Base-by-base conservation (phyloP, 202 grass and related monocot genomes). In the Dendrocalamus latiflorus region DNA sequence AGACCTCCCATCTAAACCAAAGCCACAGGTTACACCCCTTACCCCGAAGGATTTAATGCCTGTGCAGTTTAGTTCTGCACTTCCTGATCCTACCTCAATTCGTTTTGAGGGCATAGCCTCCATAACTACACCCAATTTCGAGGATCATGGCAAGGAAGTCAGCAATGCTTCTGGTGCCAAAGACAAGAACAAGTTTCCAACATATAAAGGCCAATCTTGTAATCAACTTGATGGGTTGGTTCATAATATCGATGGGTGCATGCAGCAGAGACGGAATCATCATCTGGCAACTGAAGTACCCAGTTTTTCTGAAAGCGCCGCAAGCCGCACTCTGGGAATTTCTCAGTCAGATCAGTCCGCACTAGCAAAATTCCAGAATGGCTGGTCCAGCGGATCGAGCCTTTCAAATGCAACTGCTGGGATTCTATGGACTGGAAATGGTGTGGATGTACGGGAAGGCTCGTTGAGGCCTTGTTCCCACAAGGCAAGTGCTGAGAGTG, bases 1-100 rank as follows among this genome's bases (percentile, higher is more conserved):
- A 54, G 85, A 90, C 33, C 25, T 69, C 12, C 53, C 48, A 34
- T 59, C 61, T 42, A 84, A 83, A 59, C 70, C 89, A 71, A 90
- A 87, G 41, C 75, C 65, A 45, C 78, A 68, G 60, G 67, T 83
- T 33, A 89, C 81, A 2, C 68, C 89, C 10, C 70, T 92, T 49
- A 90, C 87, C 30, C 84, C 85, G 43, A 89, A 94, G 82, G 88
- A 90, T 84, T 84, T 90, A 76, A 83, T 90, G 89, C 89, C 89
- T 84, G 89, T 92, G 37, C 89, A 82, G 55, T 89, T 87, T 55
- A 80, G 65, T 89, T 87, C 92, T 14, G 78, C 18, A 6, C 62
- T 89, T 84, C 70, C 89, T 83, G 89, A 89, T 86, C 89, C 86
- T 68, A 79, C 87, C 1, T 78, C 81, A 63, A 80, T 89, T 87